phyloP scores from a whole-genome alignment of 2,329 filamentous ascomycete species.

The Venturia oleaginea region DNA sequence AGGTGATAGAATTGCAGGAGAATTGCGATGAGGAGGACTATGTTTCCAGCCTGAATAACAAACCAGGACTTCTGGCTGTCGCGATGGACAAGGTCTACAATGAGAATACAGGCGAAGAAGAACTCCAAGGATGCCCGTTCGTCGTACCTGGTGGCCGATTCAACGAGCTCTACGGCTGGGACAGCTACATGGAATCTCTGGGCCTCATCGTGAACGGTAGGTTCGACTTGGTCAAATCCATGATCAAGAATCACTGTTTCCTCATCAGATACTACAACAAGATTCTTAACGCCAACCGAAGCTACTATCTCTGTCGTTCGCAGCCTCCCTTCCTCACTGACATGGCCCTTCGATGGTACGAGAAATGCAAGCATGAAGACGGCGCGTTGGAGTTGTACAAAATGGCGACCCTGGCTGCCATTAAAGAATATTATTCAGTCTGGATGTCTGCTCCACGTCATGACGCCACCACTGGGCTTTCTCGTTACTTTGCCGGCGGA shows the following conservation, averaged over 20 bases:
- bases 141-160: conserved; percentile 96
- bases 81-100: conserved; percentile 71
- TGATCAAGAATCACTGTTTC: conserved; percentile 96
- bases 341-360: conserved; percentile 90
- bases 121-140: conserved; percentile 75
- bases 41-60: conserved; percentile 73
- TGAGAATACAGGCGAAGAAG: conserved; percentile 57
- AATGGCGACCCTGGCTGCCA: conserved; percentile 74
- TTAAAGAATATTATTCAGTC: conserved; percentile 91
- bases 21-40: conserved; percentile 67
- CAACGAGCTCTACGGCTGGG: conserved; percentile 98
- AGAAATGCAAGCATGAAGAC: conserved; percentile 80
- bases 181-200: conserved; percentile 96
- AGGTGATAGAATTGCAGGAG: conserved; percentile 71
- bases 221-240: conserved; percentile 79
- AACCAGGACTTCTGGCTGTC: conserved; percentile 80
- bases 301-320: conserved; percentile 89
- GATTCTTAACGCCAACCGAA: conserved; percentile 91
- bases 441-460: conserved; percentile 68
- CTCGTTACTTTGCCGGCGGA: conserved; percentile 75
- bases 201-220: conserved; percentile 80
- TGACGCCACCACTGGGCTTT: conserved; percentile 69
- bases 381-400: conserved; percentile 74
- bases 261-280: conserved; percentile 98
- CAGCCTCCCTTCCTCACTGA: conserved; percentile 96